These are phyloP conservation scores for Brachypodium distachyon DNA, from an alignment of 202 grass and related monocot species.

Conservation along the genomic window DNA sequence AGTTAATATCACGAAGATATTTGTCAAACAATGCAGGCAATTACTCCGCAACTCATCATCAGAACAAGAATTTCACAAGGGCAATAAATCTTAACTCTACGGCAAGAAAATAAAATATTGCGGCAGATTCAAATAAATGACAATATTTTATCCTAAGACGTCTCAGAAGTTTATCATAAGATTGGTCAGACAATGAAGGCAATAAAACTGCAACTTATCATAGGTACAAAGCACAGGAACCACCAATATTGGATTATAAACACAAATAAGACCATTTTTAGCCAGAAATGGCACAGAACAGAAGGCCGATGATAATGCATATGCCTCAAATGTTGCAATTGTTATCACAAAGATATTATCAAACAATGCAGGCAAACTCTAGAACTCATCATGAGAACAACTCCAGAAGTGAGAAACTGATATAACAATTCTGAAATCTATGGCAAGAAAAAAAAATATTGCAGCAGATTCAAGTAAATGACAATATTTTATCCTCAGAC, in stretches of 20 bases:
- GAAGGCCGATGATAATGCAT: not conserved
- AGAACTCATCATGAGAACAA: not conserved
- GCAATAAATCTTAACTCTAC: not conserved
- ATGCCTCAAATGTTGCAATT: slow-evolving; percentile 22
- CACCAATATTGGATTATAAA: not conserved
- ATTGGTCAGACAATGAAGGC: not conserved
- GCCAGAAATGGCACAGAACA: not conserved
- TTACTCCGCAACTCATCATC: not conserved
- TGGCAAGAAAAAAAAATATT: not conserved
- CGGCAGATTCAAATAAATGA: not conserved
- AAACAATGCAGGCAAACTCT: slow-evolving; percentile 6
- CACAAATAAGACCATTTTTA: not conserved
- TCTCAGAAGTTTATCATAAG: not conserved
- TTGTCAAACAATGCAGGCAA: slow-evolving; percentile 3
- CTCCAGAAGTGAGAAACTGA: not conserved
- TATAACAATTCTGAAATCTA: not conserved
- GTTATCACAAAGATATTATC: slow-evolving; percentile 3
- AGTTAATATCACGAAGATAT: slow-evolving; percentile 2
- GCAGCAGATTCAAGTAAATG: not conserved
- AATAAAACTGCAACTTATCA: slow-evolving; percentile 9
- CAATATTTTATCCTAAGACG: not conserved
- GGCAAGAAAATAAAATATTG: not conserved
- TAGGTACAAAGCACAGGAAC: not conserved
- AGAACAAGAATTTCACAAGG: not conserved
- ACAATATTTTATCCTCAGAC: not conserved